Base-by-base conservation (phyloP, 164 flowering plant genomes). In the Brasenia schreberi region DNA sequence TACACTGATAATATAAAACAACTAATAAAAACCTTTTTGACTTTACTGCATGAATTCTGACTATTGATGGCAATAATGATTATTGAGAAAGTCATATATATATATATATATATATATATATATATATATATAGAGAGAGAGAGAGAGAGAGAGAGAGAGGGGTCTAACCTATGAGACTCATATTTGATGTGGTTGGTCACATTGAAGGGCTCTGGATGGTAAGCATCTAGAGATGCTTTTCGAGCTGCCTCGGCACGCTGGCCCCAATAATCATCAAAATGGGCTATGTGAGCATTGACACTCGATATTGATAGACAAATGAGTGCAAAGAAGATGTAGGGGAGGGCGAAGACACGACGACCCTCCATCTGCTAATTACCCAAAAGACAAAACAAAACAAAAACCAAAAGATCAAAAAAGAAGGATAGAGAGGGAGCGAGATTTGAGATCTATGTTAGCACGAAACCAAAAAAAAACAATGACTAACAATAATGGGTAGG, bases 231-330 rank as follows among this genome's bases (percentile, higher is more conserved):
- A 19, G 84, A 67, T 0, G 63, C 64, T 27, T 68, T 59, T 49
- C 49, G 27, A 17, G 96, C 84, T 17, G 75, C 74, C 19, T 66
- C 65, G 0, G 82, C 83, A 16, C 84, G 73, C 59, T 74, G 33
- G 69, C 72, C 61, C 92, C 88, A 82, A 19, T 70, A 78, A 0
- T 84, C 83, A 66, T 81, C 86, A 27, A 72, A 70, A 9, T 71
- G 72, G 0, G 19, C 82, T 23, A 77, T 49, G 16, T 49, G 56
- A 14, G 56, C 56, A 6, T 49, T 3, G 10, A 14, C 5, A 2
- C 12, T 9, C 9, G 56, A 49, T 49, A 49, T 49, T 14, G 56
- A 9, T 33, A 33, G 4, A 33, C 39, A 33, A 14, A 49, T 49
- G 56, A 49, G 12, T 49, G 56, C 56, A 14, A 49, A 9, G 12